A percentile compares a stretch with the other conserved stretches of the same genome.
Conservation (phyloP, 441 rosid genomes). For the Dalechampia spathulata region DNA sequence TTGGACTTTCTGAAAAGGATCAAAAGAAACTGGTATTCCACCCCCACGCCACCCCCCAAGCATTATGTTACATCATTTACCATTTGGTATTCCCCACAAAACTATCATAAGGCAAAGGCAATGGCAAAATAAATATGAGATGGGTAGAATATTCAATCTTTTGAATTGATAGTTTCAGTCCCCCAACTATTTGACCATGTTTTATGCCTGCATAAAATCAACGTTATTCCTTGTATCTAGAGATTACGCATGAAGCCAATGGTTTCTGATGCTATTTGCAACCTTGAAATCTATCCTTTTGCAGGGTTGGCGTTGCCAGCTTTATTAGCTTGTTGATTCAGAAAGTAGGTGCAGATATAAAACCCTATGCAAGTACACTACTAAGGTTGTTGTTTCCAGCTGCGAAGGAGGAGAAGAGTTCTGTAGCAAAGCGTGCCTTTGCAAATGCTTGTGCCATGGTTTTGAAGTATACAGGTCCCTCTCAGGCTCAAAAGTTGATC, state of each 20-base stretch:
- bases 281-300: constrained; percentile 6
- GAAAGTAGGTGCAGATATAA: constrained; percentile 72
- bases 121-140: too few relatives aligned
- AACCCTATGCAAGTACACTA: constrained; percentile 66
- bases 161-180: too few relatives aligned
- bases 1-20: too few relatives aligned
- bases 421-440: constrained; percentile 82
- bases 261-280: constrained; percentile 1
- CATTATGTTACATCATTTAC: too few relatives aligned
- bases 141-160: too few relatives aligned
- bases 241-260: constrained; percentile 1
- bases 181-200: too few relatives aligned
- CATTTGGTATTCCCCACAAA: too few relatives aligned
- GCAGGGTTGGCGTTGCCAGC: constrained; percentile 96
- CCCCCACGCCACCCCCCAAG: too few relatives aligned
- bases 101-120: too few relatives aligned
- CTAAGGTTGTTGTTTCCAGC: constrained; percentile 75
- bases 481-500: constrained; percentile 73
- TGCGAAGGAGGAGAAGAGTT: constrained; percentile 78
- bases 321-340: constrained; percentile 80
- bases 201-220: neutral
- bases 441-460: constrained; percentile 80
- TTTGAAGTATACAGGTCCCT: constrained; percentile 64
- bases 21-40: too few relatives aligned
- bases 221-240: neutral